Conservation (phyloP, 2,329 filamentous ascomycete species). For the Cercospora canescens region DNA sequence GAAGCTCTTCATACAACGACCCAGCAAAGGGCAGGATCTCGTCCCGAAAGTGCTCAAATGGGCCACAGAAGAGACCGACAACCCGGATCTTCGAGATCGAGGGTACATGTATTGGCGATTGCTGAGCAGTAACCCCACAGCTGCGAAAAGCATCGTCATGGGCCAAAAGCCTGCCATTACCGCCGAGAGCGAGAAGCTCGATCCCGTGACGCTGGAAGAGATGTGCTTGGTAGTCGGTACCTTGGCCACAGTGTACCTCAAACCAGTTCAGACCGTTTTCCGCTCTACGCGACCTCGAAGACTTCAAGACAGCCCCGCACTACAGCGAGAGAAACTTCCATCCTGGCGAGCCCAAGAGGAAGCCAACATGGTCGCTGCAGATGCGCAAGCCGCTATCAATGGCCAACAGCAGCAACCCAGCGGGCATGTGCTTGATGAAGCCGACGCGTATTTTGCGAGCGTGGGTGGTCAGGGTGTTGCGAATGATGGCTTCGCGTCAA, state of each 20-base stretch:
- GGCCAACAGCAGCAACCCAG: conserved; percentile 19
- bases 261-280: conserved; percentile 97
- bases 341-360: conserved; percentile 50
- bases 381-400: conserved; percentile 65
- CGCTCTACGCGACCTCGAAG: conserved; percentile 79
- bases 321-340: conserved; percentile 71
- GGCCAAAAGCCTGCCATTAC: conserved; percentile 96
- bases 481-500: conserved; percentile 55
- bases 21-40: conserved; percentile 88
- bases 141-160: conserved; percentile 89
- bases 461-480: conserved; percentile 68
- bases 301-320: conserved; percentile 77
- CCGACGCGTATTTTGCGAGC: conserved; percentile 85
- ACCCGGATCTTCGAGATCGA: conserved; percentile 90
- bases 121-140: conserved; percentile 84
- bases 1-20: conserved; percentile 95
- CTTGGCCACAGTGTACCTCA: conserved; percentile 93
- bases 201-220: conserved; percentile 88
- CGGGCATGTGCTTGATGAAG: conserved; percentile 62
- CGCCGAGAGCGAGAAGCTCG: conserved; percentile 91
- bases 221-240: conserved; percentile 97
- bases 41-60: conserved; percentile 96
- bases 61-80: conserved; percentile 99
- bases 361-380: conserved; percentile 29
- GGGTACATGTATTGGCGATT: conserved; percentile 99